Base-by-base conservation (phyloP, 768 basidiomycete genomes). In the Boletus rufocinnamomeus region DNA sequence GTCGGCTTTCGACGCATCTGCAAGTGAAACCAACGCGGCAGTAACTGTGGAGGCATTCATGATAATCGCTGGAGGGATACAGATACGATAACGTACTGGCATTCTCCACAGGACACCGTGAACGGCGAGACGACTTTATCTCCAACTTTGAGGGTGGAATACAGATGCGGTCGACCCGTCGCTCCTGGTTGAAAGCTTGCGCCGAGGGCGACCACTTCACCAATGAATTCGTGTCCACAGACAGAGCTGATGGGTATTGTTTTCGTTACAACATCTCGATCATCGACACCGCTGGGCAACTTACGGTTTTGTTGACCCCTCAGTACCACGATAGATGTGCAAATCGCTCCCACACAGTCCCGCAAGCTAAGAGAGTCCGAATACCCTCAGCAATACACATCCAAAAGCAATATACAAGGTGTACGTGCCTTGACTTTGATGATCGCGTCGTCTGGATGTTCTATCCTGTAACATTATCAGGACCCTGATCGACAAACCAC, bases 81-180 rank as follows among this genome's bases (percentile, higher is more conserved):
- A 32, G 35, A 13, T 17, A 30, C 4, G 40, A 43, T 2, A 44
- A 79, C 85, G 66, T 59, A 93, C 90, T 86, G 83, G 80, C 91
- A 93, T 67, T 92, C 89, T n/a, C 86, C 87, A 62, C 91, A 93
- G 50, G 84, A 89, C n/a, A 82, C 79, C 0, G 89, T 89, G 72
- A 92, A 93, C 3, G 91, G 88, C 1, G 89, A 85, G 25, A 93
- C 84, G 16, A 93, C 87, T 65, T 84, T 88, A 68, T 93, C 87
- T 6, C 89, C 90, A 7, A 89, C 71, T 54, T 79, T 82, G 53
- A 93, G 77, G 25, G 75, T 82, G 0, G 84, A 76, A 60, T 92
- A 91, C 19, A 90, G 74, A 27, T 69, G 66, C 1, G 90, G 88
- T 48, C 90, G 78, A 45, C 79, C 83, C 44, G 75, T 61, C 6